Percentiles rank a stretch among this genome's conserved stretches.
Conservation (phyloP, 1,284 basidiomycete species). For the Leccinum subrobustum region DNA sequence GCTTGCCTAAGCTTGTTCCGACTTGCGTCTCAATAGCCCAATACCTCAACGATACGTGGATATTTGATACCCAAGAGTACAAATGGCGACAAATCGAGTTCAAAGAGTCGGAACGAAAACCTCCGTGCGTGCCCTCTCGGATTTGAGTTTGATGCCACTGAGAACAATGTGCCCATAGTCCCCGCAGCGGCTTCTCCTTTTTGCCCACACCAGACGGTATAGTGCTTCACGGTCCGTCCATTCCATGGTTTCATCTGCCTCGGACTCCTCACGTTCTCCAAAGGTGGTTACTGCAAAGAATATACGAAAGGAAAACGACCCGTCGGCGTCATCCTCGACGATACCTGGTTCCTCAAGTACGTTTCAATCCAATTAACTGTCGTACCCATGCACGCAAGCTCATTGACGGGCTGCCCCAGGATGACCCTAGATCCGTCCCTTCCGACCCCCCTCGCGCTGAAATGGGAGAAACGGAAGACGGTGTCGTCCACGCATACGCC, state of each 20-base stretch:
- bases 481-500: slow-evolving; percentile 50
- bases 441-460: slow-evolving; percentile 50
- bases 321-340: slow-evolving; percentile 85
- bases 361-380: slow-evolving; percentile 11
- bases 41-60: slow-evolving; percentile 86
- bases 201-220: slow-evolving; percentile 81
- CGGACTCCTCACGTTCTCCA: not conserved
- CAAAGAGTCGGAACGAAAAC: slow-evolving; percentile 64
- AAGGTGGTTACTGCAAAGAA: slow-evolving; percentile 90
- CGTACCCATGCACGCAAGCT: not conserved
- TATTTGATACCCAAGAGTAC: slow-evolving; percentile 87
- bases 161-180: slow-evolving; percentile 41
- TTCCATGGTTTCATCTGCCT: not conserved
- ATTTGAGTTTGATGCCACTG: not conserved
- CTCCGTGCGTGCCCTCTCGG: slow-evolving; percentile 51
- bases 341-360: slow-evolving; percentile 88
- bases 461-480: slow-evolving; percentile 87
- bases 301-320: slow-evolving; percentile 87
- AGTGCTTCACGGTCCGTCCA: slow-evolving; percentile 67
- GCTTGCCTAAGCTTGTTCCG: not conserved
- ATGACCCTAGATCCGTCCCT: slow-evolving; percentile 34
- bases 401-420: slow-evolving; percentile 22
- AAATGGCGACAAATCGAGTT: slow-evolving; percentile 85
- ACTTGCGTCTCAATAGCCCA: slow-evolving; percentile 49
- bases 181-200: slow-evolving; percentile 88